These are phyloP conservation scores for Escallonia rubra DNA, from an alignment of 129 eudicot genomes.

Conservation along the genomic window DNA sequence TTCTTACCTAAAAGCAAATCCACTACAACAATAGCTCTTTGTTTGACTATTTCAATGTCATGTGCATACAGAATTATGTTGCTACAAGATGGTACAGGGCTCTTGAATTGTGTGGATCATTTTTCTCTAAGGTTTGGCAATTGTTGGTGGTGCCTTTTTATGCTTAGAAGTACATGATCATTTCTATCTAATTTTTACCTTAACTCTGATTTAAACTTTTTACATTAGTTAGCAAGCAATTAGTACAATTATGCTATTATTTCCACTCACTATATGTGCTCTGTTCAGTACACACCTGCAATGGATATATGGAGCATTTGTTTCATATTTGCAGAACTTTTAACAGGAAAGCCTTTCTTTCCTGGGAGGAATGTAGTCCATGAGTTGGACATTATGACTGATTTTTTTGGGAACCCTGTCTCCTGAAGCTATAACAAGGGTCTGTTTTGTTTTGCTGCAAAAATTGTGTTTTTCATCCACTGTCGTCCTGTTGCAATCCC, in stretches of 20 bases:
- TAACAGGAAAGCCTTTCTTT: conserved; percentile 44
- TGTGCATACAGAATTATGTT: conserved; percentile 62
- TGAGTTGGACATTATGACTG: conserved; percentile 42
- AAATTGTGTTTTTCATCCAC: not conserved
- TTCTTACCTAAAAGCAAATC: not conserved
- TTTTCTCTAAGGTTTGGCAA: conserved; percentile 58
- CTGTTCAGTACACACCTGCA: conserved; percentile 39
- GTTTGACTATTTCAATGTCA: not conserved
- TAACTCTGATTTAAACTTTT: too few species aligned
- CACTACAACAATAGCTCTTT: not conserved
- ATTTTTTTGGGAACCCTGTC: conserved; percentile 38
- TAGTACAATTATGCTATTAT: not conserved
- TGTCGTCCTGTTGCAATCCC: too few species aligned
- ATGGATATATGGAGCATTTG: conserved; percentile 51
- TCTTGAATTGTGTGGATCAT: conserved; percentile 85
- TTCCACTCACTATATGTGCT: not conserved
- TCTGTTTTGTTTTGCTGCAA: conserved; percentile 5
- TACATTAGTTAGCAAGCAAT: too few species aligned
- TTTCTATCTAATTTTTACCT: too few species aligned
- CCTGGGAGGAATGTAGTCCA: conserved; percentile 47
- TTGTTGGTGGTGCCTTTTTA: too few species aligned
- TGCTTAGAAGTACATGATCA: too few species aligned
- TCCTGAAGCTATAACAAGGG: conserved; percentile 37
- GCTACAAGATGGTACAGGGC: conserved; percentile 96
- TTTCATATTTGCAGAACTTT: conserved; percentile 45